phyloP scores from a whole-genome alignment of 1,284 basidiomycete genomes.

The Puccinia novopanici region DNA sequence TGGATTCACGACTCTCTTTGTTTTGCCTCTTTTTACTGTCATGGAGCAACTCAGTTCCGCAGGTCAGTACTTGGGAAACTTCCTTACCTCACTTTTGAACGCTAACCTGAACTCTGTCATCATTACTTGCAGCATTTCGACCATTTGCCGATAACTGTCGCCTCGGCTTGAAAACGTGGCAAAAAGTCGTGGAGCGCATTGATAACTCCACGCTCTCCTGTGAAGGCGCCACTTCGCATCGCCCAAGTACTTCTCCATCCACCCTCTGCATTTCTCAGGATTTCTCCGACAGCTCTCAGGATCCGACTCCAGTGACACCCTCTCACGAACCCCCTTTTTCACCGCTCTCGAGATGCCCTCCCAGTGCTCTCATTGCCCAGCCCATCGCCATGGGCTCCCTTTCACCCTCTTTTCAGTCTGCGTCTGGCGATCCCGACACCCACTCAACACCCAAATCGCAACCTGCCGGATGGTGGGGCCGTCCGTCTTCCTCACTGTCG shows the following conservation, averaged over 20 bases:
- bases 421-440: not conserved
- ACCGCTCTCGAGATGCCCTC: not conserved
- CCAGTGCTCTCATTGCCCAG: not conserved
- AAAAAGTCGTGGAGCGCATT: conserved; percentile 33
- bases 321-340: not conserved
- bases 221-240: not conserved
- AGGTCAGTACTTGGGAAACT: not conserved
- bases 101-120: no score
- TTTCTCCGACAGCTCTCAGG: not conserved
- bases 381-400: conserved; percentile 8
- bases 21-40: conserved; percentile 76
- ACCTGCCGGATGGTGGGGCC: conserved; percentile 11
- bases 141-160: conserved; percentile 44
- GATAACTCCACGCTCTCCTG: not conserved
- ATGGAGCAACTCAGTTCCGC: conserved; percentile 59
- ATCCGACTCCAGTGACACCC: not conserved
- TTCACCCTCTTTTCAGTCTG: not conserved
- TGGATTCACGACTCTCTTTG: conserved; percentile 82
- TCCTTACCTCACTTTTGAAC: not conserved
- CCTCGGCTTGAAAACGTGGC: conserved; percentile 40
- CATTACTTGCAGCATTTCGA: conserved; percentile 20
- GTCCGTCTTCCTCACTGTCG: conserved; percentile 18
- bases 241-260: not conserved
- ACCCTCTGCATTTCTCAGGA: not conserved
- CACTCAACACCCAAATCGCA: conserved; percentile 30